Base-by-base conservation (phyloP, 805 yeast species). In the Pichia deserticola region DNA sequence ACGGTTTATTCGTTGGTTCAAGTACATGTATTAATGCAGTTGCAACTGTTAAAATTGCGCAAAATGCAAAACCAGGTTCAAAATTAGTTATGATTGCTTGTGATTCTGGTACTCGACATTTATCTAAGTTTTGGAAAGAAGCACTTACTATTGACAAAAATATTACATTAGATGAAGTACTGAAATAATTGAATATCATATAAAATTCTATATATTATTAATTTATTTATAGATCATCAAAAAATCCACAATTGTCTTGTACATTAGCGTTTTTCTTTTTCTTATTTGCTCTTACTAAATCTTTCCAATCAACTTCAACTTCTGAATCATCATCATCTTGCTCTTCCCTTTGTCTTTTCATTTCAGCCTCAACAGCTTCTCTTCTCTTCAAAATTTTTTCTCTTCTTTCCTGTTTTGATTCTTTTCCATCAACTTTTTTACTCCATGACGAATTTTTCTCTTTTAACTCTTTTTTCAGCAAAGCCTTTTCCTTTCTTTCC, bases 21-120 rank as follows among this genome's bases (percentile, higher is more conserved):
- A 86, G 96, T 41, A 84, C 95, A n/a, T 96, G 96, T 0, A 82
- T 93, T 29, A 89, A 89, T 62, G 90, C 96, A 40, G 96, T 88
- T 5, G 97, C 96, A 0, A 95, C 96, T 0, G 76, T 81, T 6
- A 72, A 78, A 54, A 67, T 79, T 8, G 86, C 89, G 3, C 60
- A 63, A 30, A 38, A 40, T 5, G 70, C 77, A 47, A 48, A 77
- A 68, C 63, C 82, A 0, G 90, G 90, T 1, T 77, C 84, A 46
- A 77, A 71, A 20, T 80, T 92, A 27, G 95, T 92, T 5, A 79
- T 95, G 20, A 76, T 93, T 44, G 86, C 96, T 1, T 93, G 98
- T 64, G 99, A 92, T 64, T 82, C 95, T 5, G 99, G 99, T 1
- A 71, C 84, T 11, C 74, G 99, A 57, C 99, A 92, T 67, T 62